Evolutionary conservation across 2,329 filamentous ascomycete genomes (phyloP), one percentile per base, ranked within the genome.

Genomic region (Sporothrix inflata): DNA sequence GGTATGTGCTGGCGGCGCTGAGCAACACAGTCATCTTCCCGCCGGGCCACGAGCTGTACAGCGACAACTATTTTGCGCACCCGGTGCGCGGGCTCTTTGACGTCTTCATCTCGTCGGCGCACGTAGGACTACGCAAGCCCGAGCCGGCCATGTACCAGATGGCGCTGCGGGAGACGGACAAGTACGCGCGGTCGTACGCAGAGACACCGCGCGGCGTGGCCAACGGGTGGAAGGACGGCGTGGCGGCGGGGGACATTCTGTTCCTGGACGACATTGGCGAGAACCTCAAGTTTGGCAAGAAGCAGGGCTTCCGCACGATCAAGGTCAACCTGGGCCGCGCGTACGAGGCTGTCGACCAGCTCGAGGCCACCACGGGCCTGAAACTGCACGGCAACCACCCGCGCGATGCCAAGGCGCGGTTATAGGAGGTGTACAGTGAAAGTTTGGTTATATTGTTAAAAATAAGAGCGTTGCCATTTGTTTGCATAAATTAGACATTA

Each of bases 221-320:
- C 9, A 75, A 81, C 47, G 85, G 85, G 4, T 87, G 86, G 84
- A 80, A 80, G 19, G 81, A 83, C 6, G 83, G 86, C 0, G 84
- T 97, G 9, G 80, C 83, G 71, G 83, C 91, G 0, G 83, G 83
- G 0, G 93, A 98, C 71, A 84, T 98, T 60, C 82, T 97, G 4
- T 99, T 99, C 79, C 82, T 98, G 67, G 96, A 98, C 79, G 94
- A 98, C 77, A 97, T 99, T 79, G 96, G 96, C 1, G 90, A 94
- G 81, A 99, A 99, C 79, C 81, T 98, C 72, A 96, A 94, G 84
- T 91, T 87, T 60, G 96, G 90, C 0, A 92, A 86, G 81, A 86
- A 86, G 66, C 83, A 90, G 27, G 95, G 95, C 0, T 91, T 98
- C 80, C 82, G 86, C 71, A 98, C 95, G 0, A 87, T 98, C 75